Evolutionary conservation across 345 rosid genomes (phyloP).

Genomic region (Mangifera indica): DNA sequence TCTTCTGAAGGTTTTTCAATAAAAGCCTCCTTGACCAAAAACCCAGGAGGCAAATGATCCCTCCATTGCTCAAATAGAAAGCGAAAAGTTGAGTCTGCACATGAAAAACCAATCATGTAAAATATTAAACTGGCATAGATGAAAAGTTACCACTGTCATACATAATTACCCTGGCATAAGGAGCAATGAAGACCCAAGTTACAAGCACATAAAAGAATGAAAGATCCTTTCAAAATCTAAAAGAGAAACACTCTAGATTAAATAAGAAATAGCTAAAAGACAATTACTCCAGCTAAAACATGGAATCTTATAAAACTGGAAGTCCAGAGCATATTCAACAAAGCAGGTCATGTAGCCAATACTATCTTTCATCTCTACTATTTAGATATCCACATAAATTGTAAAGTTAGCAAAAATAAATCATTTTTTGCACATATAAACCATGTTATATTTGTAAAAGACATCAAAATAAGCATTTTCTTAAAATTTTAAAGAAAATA

Average conservation of each 20-base stretch:
- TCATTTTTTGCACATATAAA: not conserved
- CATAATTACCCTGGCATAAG: not conserved
- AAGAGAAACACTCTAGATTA: not conserved
- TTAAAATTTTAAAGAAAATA: not conserved
- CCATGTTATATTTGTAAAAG: not conserved
- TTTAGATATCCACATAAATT: not conserved
- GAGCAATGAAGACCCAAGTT: constrained; percentile 16
- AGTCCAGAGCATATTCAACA: not conserved
- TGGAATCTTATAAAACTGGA: too few relatives aligned
- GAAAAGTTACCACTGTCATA: not conserved
- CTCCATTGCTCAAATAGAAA: constrained; percentile 87
- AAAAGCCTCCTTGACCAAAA: constrained; percentile 74
- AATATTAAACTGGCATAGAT: not conserved
- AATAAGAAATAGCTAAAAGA: not conserved
- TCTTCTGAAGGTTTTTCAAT: constrained; percentile 91
- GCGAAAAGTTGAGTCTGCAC: constrained; percentile 72
- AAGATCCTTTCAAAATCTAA: constrained; percentile 3
- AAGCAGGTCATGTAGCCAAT: not conserved
- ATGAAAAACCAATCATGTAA: constrained; percentile 19
- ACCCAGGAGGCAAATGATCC: constrained; percentile 67
- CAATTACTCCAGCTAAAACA: too few relatives aligned
- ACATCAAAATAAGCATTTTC: not conserved
- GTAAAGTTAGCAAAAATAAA: not conserved
- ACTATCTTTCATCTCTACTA: not conserved
- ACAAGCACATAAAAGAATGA: not conserved